Conservation (phyloP, 352 stramenopile genomes). For the Globisporangium paroecandrum region DNA sequence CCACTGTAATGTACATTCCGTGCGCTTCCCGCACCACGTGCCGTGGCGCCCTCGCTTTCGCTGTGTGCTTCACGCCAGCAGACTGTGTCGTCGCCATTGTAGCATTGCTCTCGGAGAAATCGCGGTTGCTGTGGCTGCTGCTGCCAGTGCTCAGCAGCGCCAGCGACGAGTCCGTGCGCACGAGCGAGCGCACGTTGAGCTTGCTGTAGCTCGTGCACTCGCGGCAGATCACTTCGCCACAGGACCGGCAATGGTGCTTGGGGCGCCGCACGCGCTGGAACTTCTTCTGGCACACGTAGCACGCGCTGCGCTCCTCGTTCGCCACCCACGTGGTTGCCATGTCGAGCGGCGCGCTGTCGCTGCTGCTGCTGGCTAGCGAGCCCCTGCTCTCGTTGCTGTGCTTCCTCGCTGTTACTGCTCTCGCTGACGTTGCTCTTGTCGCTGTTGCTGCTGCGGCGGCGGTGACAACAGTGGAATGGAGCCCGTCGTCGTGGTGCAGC, state of each 20-base stretch:
- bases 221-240: slow-evolving; percentile 61
- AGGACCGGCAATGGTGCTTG: slow-evolving; percentile 74
- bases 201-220: slow-evolving; percentile 44
- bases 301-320: slow-evolving; percentile 47
- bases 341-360: slow-evolving; percentile 29
- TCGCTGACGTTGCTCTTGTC: background rate
- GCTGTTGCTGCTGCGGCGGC: background rate
- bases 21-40: background rate
- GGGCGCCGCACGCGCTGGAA: slow-evolving; percentile 56
- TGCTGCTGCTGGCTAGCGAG: background rate
- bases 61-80: background rate
- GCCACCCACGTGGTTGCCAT: slow-evolving; percentile 64
- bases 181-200: slow-evolving; percentile 34
- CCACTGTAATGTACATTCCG: slow-evolving; percentile 37
- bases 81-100: background rate
- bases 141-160: background rate
- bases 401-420: background rate
- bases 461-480: background rate
- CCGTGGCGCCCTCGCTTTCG: background rate
- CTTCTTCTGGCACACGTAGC: slow-evolving; percentile 56
- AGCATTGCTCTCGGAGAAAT: background rate
- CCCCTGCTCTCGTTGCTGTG: background rate
- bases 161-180: slow-evolving; percentile 1
- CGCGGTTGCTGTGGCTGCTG: background rate
- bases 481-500: slow-evolving; percentile 23